Conservation (phyloP, 768 basidiomycete genomes). For the Suillus sp. region DNA sequence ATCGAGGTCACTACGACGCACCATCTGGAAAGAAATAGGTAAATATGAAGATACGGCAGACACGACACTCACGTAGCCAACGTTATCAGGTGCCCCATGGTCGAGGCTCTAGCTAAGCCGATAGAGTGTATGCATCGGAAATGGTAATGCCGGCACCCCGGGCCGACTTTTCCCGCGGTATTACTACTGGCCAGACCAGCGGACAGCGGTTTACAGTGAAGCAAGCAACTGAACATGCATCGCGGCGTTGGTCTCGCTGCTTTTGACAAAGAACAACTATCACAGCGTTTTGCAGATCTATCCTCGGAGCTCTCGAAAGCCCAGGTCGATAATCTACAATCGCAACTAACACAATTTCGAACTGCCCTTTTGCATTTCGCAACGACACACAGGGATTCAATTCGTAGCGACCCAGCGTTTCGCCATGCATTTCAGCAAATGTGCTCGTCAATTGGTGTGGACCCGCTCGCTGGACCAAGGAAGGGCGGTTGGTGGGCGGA, state of each 20-base stretch:
- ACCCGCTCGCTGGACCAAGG: constrained; percentile 85
- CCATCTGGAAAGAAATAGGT: constrained; percentile 25
- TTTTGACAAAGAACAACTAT: constrained; percentile 84
- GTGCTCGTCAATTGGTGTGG: constrained; percentile 94
- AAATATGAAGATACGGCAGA: background rate
- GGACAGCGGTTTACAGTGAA: background rate
- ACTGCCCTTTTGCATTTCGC: constrained; percentile 80
- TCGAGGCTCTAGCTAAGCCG: background rate
- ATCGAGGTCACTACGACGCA: constrained; percentile 14
- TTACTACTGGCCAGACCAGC: background rate
- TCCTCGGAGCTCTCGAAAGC: constrained; percentile 75
- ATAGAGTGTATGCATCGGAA: background rate
- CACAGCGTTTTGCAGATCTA: constrained; percentile 77
- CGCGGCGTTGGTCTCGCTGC: constrained; percentile 87
- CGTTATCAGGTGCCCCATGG: constrained; percentile 85
- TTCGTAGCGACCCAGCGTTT: constrained; percentile 82
- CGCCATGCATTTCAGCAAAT: constrained; percentile 93
- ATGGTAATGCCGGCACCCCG: background rate
- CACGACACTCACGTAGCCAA: constrained; percentile 71
- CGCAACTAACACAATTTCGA: constrained; percentile 85
- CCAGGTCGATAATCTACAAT: constrained; percentile 77
- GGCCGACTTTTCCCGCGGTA: background rate
- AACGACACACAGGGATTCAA: constrained; percentile 78
- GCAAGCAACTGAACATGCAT: constrained; percentile 48
- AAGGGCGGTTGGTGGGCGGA: constrained; percentile 93